Conservation (phyloP, 2,329 filamentous ascomycete species). For the Xylogone sp. region DNA sequence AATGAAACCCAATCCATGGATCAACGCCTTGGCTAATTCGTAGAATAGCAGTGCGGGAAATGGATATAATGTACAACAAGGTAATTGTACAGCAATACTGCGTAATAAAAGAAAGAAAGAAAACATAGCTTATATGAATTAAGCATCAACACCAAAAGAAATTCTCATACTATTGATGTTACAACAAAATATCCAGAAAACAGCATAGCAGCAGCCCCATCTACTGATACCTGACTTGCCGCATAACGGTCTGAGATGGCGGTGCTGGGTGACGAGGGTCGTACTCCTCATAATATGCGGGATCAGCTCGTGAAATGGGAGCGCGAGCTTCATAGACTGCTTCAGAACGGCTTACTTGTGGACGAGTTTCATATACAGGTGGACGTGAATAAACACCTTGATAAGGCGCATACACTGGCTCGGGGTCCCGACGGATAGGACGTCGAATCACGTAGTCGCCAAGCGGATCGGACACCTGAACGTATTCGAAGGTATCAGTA, state of each 20-base stretch:
- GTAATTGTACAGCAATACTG: neutral
- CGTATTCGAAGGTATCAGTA: constrained; percentile 37
- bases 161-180: neutral
- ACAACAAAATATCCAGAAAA: neutral
- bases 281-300: constrained; percentile 38
- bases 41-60: neutral
- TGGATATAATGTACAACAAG: neutral
- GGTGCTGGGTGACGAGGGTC: constrained; percentile 37
- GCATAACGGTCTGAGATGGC: constrained; percentile 18
- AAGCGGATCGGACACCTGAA: constrained; percentile 40
- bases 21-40: neutral
- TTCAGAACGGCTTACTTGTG: neutral
- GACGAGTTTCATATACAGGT: constrained; percentile 23
- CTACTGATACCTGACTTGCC: constrained; percentile 23
- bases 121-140: neutral
- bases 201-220: neutral
- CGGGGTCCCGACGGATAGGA: constrained; percentile 32
- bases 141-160: neutral
- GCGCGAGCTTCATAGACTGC: constrained; percentile 2
- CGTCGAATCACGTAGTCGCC: constrained; percentile 45
- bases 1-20: neutral
- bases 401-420: constrained; percentile 25
- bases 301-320: constrained; percentile 15
- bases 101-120: neutral
- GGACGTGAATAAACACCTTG: constrained; percentile 20